Percentiles rank a stretch among this genome's conserved stretches.
Conservation (phyloP, 306 rosid genomes). For the Vigna unguiculata region DNA sequence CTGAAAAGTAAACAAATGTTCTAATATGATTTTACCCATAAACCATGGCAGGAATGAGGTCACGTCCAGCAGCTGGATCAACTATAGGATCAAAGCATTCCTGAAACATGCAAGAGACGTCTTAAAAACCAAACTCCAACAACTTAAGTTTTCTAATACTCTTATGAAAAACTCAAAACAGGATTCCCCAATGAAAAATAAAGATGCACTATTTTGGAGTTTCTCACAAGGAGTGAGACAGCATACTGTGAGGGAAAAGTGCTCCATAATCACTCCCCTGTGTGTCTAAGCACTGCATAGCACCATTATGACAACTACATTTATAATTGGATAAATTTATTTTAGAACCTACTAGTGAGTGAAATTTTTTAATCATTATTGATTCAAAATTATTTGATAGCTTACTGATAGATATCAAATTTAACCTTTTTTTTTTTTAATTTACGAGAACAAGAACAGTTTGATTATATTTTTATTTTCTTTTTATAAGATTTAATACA, state of each 20-base stretch:
- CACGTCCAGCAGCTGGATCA: slow-evolving; percentile 82
- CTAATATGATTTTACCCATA: slow-evolving; percentile 70
- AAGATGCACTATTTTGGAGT: neutral
- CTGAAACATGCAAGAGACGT: slow-evolving; percentile 54
- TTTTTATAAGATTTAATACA: neutral
- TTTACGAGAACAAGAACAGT: neutral
- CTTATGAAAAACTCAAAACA: slow-evolving; percentile 22
- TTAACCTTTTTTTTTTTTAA: neutral
- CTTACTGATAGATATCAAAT: neutral
- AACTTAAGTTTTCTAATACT: slow-evolving; percentile 9
- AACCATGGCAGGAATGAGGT: slow-evolving; percentile 97
- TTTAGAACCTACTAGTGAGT: neutral
- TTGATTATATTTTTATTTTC: neutral
- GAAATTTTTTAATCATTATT: neutral
- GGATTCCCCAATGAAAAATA: slow-evolving; percentile 18
- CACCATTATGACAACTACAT: neutral
- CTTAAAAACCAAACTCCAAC: slow-evolving; percentile 33
- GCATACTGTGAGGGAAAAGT: neutral
- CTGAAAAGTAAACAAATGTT: slow-evolving; percentile 34
- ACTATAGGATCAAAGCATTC: slow-evolving; percentile 96
- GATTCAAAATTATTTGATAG: neutral
- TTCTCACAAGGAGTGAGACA: neutral
- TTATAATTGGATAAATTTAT: neutral
- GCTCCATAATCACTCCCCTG: slow-evolving; percentile 3
- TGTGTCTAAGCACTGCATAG: neutral